Percentiles rank a stretch among this genome's conserved stretches.
These are phyloP conservation scores for Cylindrotheca closterium DNA, from an alignment of 108 stramenopile species.

Conservation along the genomic window DNA sequence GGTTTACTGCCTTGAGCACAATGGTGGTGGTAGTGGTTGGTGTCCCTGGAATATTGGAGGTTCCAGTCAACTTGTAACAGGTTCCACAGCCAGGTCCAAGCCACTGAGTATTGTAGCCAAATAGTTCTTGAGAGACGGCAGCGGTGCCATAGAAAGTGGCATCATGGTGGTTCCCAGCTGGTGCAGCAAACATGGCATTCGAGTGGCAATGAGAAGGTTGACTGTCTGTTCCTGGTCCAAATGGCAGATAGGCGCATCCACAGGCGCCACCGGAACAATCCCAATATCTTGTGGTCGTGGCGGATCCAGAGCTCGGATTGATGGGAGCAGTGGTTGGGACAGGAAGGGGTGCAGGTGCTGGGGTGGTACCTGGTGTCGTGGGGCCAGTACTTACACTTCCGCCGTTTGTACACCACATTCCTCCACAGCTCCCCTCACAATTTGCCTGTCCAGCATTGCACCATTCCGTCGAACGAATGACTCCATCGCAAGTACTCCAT, in stretches of 20 bases:
- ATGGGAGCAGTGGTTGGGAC: no score
- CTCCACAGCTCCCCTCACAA: no score
- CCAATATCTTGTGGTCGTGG: no score
- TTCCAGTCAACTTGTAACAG: slow-evolving; percentile 46
- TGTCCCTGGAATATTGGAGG: slow-evolving; percentile 20
- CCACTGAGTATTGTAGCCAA: slow-evolving; percentile 28
- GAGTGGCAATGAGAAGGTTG: slow-evolving; percentile 9
- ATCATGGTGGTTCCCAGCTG: slow-evolving; percentile 29
- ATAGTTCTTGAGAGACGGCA: slow-evolving; percentile 35
- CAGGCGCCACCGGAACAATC: slow-evolving; percentile 12
- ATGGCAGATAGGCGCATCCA: slow-evolving; percentile 8
- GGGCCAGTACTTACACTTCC: no score
- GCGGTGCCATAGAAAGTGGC: slow-evolving; percentile 48
- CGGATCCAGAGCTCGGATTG: no score
- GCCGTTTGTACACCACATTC: no score
- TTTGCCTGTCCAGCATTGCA: no score
- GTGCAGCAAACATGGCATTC: slow-evolving; percentile 53
- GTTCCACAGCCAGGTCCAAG: slow-evolving; percentile 40
- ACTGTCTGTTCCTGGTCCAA: background rate
- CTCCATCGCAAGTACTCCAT: no score
- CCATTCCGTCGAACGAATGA: no score
- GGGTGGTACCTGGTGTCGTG: no score
- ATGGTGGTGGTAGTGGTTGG: slow-evolving; percentile 22
- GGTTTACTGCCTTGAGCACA: slow-evolving; percentile 42
- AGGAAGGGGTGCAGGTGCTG: no score